Conservation (phyloP, 768 basidiomycete species). For the Mrakia blollopis region DNA sequence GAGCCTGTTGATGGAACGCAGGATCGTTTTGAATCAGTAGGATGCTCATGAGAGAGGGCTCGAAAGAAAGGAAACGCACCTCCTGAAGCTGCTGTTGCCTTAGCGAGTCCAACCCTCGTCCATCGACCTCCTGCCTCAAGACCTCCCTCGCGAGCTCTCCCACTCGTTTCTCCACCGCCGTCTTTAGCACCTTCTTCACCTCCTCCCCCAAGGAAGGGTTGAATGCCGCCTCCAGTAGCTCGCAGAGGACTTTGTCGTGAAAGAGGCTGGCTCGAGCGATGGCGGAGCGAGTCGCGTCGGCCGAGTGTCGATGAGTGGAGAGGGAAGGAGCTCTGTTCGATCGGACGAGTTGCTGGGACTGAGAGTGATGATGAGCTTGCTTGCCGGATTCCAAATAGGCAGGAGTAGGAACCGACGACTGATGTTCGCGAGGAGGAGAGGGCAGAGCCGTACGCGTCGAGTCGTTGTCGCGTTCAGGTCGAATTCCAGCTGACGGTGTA, state of each 20-base stretch:
- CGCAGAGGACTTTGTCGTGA: constrained; percentile 15
- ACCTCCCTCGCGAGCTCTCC: neutral
- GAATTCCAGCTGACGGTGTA: too few relatives aligned
- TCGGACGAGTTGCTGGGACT: constrained; percentile 3
- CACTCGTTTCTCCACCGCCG: constrained; percentile 10
- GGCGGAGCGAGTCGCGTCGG: neutral
- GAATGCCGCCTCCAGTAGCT: constrained; percentile 15
- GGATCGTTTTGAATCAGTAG: neutral
- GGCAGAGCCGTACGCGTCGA: constrained; percentile 4
- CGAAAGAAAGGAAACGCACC: neutral
- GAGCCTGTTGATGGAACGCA: neutral
- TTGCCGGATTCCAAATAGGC: too few relatives aligned
- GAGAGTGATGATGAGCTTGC: neutral
- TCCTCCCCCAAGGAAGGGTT: neutral
- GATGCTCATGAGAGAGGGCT: neutral
- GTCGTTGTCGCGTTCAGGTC: neutral
- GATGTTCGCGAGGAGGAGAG: neutral
- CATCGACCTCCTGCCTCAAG: neutral
- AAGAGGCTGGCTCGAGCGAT: constrained; percentile 2
- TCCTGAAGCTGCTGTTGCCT: neutral
- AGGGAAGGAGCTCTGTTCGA: neutral
- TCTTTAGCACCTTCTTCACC: constrained; percentile 5
- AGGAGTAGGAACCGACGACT: neutral
- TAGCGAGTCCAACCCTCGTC: neutral
- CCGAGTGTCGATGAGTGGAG: neutral